A percentile compares a stretch with the other conserved stretches of the same genome.
These are phyloP conservation scores for Leishmania tarentolae DNA, from an alignment of 208 protist genomes.

Conservation along the genomic window DNA sequence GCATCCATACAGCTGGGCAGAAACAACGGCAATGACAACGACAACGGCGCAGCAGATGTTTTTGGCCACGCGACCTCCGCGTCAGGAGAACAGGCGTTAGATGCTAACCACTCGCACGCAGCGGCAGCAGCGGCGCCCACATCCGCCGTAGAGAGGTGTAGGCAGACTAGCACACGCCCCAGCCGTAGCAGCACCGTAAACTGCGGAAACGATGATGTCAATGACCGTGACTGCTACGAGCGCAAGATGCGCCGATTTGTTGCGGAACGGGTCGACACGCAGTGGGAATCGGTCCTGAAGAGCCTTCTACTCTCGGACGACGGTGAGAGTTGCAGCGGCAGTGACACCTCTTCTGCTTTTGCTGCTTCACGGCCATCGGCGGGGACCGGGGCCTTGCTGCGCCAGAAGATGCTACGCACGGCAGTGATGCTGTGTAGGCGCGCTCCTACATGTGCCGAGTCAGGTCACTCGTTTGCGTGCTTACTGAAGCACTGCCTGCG, in stretches of 20 bases:
- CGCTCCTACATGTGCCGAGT: slow-evolving; percentile 18
- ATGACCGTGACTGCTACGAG: slow-evolving; percentile 25
- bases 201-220: slow-evolving; percentile 4
- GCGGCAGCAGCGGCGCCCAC: background rate
- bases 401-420: slow-evolving; percentile 27
- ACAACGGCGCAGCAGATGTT: background rate
- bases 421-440: slow-evolving; percentile 22
- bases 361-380: background rate
- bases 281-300: slow-evolving; percentile 33
- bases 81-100: background rate
- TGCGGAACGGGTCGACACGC: slow-evolving; percentile 17
- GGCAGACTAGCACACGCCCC: background rate
- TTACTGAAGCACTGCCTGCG: slow-evolving; percentile 33
- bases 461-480: slow-evolving; percentile 32
- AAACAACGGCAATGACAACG: background rate
- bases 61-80: background rate
- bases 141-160: background rate
- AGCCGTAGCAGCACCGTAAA: background rate
- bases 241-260: slow-evolving; percentile 26
- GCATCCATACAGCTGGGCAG: background rate
- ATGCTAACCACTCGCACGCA: background rate
- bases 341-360: background rate
- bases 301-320: slow-evolving; percentile 11
- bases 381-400: slow-evolving; percentile 3
- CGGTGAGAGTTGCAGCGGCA: slow-evolving; percentile 3